These are phyloP conservation scores for Crithidia expoeki DNA, from an alignment of 208 protist species.

Conservation along the genomic window DNA sequence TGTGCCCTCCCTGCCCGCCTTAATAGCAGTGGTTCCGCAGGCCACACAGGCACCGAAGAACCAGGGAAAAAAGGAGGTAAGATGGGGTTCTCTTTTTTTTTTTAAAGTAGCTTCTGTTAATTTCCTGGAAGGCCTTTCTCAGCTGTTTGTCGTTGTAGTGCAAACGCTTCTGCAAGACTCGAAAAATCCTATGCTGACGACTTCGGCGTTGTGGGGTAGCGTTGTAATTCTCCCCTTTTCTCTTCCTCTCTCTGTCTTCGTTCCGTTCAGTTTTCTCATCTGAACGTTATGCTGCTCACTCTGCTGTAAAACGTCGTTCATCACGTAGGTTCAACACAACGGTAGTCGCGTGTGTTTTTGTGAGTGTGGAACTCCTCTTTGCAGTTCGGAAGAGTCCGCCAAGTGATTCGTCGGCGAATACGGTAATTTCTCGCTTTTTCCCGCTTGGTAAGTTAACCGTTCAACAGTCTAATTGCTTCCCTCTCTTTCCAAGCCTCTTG, in stretches of 20 bases:
- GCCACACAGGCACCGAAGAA: not conserved
- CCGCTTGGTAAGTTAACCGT: no score
- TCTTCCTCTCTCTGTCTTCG: not conserved
- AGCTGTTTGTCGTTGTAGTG: not conserved
- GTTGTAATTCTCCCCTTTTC: no score
- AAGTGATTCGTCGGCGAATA: no score
- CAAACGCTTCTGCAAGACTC: not conserved
- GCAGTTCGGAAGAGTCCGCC: no score
- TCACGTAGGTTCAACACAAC: not conserved
- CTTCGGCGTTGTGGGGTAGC: no score
- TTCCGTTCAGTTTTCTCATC: not conserved
- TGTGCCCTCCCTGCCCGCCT: no score
- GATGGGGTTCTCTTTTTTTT: not conserved
- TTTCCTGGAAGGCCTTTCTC: no score
- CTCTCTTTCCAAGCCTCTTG: no score
- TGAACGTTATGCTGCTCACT: not conserved
- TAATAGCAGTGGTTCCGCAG: no score
- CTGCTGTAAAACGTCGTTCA: not conserved
- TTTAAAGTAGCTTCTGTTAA: not conserved
- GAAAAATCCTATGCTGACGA: not conserved
- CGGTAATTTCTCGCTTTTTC: no score
- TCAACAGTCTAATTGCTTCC: no score
- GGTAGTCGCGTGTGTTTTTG: conserved; percentile 3
- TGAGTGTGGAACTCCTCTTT: no score
- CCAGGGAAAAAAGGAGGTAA: not conserved